These are phyloP conservation scores for Platismatia glauca DNA, from an alignment of 495 filamentous ascomycete species.

Conservation along the genomic window DNA sequence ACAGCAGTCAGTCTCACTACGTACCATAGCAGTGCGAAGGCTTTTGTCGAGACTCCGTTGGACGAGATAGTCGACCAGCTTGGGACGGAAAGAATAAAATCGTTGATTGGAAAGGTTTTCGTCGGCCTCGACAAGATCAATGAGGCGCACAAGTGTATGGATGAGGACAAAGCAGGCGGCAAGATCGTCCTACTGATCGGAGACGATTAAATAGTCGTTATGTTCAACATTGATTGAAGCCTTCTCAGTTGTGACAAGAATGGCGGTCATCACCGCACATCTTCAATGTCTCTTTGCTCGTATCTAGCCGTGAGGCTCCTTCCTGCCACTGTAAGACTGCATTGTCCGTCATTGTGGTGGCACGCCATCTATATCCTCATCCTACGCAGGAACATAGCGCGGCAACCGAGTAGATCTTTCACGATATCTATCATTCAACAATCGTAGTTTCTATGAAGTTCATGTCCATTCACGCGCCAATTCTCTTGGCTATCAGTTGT, in stretches of 20 bases:
- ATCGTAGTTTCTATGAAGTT: too few relatives aligned
- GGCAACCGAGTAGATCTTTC: too few relatives aligned
- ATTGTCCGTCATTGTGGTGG: too few relatives aligned
- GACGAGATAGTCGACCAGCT: not conserved
- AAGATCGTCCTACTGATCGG: not conserved
- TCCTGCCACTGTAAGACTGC: too few relatives aligned
- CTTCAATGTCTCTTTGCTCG: too few relatives aligned
- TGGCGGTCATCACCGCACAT: too few relatives aligned
- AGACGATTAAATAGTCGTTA: not conserved
- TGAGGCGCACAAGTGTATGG: not conserved
- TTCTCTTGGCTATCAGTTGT: too few relatives aligned
- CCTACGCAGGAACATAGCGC: too few relatives aligned
- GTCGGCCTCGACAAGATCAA: not conserved
- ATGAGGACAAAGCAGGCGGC: not conserved
- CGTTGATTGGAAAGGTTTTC: not conserved
- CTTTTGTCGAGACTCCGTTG: not conserved
- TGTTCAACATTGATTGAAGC: not conserved
- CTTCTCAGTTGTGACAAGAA: not conserved
- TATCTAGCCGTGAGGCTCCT: too few relatives aligned
- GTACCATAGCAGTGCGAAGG: not conserved
- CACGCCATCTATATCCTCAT: too few relatives aligned
- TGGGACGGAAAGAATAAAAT: not conserved
- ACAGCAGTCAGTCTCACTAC: not conserved
- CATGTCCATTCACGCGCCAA: too few relatives aligned
- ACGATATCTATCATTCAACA: too few relatives aligned